These are phyloP conservation scores for Hymenoscyphus albidus DNA, from an alignment of 2,329 filamentous ascomycete species.

Conservation along the genomic window DNA sequence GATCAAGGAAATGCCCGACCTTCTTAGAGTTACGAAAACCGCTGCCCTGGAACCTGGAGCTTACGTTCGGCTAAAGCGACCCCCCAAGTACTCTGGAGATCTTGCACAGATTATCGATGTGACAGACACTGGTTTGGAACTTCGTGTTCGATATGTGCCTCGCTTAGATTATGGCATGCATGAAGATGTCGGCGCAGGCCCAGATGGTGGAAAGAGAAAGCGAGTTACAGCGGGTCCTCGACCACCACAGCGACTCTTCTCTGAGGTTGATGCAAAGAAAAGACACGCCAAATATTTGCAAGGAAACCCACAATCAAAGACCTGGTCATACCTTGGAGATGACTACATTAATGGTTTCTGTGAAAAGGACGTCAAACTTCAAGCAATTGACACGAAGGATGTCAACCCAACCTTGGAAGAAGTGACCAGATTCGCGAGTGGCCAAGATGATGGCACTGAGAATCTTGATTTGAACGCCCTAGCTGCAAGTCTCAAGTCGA, in stretches of 20 bases:
- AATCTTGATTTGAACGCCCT: constrained; percentile 90
- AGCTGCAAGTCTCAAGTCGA: constrained; percentile 83
- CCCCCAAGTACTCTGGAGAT: constrained; percentile 79
- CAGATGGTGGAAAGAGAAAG: constrained; percentile 61
- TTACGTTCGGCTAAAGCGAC: constrained; percentile 83
- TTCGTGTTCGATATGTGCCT: constrained; percentile 82
- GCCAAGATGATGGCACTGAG: constrained; percentile 86
- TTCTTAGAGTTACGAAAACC: constrained; percentile 85
- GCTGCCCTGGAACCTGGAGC: constrained; percentile 80
- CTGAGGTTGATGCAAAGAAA: constrained; percentile 87
- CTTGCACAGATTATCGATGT: constrained; percentile 89
- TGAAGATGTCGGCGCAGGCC: constrained; percentile 60
- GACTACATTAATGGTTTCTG: constrained; percentile 91
- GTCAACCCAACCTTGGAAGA: constrained; percentile 94
- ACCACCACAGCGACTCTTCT: constrained; percentile 88
- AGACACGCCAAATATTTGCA: constrained; percentile 63
- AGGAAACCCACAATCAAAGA: constrained; percentile 49
- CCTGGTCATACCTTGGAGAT: constrained; percentile 81
- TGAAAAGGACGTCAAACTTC: constrained; percentile 89
- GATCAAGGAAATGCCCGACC: constrained; percentile 95
- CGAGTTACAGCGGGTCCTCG: constrained; percentile 62
- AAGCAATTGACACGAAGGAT: constrained; percentile 77
- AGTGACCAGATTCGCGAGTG: constrained; percentile 87
- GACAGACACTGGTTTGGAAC: constrained; percentile 86
- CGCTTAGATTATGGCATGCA: constrained; percentile 87